Evolutionary conservation across 2,329 filamentous ascomycete genomes (phyloP), one percentile per base, ranked within the genome.

Genomic region (Lasiodiplodia sp.): DNA sequence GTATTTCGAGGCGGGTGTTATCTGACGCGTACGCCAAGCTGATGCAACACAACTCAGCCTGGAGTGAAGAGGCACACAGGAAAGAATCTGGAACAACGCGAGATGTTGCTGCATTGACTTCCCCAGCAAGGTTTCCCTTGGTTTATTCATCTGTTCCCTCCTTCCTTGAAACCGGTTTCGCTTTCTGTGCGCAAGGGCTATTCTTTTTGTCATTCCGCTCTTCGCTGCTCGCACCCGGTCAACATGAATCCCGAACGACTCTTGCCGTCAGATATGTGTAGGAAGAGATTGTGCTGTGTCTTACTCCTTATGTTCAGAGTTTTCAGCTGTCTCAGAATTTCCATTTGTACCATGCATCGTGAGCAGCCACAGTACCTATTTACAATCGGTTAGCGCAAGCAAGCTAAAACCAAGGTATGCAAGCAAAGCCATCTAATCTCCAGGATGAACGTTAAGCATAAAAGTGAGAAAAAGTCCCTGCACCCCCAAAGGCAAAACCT

Each of bases 291-390:
- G 25, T 28, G 25, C 23, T 23, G 25, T 28, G 25, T 28, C 25
- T 55, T 31, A 37, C n/a, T 28, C 53, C 28, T 31, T 31, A n/a
- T 34, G 10, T 16, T 28, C 52, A 23, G 25, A 37, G 55, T 18
- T 21, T 23, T 10, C 25, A 21, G 31, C 38, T 47, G 57, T 60
- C 57, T 60, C 57, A 47, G 58, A n/a, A 63, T 51, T 63, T 51
- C n/a, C 12, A 38, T 52, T 52, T 28, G 38, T 21, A 52, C 28
- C 44, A 38, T 34, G 28, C n/a, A 18, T 14, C 3, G 10, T 3
- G 14, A 34, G 14, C 11, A 44, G 18, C 44, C 10, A 21, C 58
- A 28, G 58, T 16, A n/a, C 40, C 31, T 37, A 28, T 31, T 47
- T 62, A 21, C 25, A 62, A 16, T 23, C 14, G 23, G 25, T 12